Conservation (phyloP, 2,329 filamentous ascomycete genomes). For the Didymella segeticola region DNA sequence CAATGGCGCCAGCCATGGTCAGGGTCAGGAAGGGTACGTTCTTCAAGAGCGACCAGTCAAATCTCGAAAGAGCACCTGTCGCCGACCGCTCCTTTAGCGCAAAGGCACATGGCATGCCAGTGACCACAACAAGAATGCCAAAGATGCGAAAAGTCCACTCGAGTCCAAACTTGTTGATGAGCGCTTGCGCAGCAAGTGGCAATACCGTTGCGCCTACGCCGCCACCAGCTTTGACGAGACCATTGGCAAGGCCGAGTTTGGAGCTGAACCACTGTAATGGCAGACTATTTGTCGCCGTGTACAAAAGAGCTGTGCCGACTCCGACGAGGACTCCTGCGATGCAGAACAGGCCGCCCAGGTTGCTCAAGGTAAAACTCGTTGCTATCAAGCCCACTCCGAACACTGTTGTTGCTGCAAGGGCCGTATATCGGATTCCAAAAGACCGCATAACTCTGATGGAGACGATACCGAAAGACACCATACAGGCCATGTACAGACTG, state of each 20-base stretch:
- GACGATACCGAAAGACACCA: slow-evolving; percentile 60
- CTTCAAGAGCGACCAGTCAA: slow-evolving; percentile 10
- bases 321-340: slow-evolving; percentile 58
- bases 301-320: slow-evolving; percentile 45
- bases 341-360: slow-evolving; percentile 57
- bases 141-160: slow-evolving; percentile 42
- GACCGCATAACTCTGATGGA: slow-evolving; percentile 60
- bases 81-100: slow-evolving; percentile 36
- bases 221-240: slow-evolving; percentile 39
- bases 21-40: slow-evolving; percentile 34
- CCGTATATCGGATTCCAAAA: slow-evolving; percentile 54
- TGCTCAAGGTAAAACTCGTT: slow-evolving; percentile 55
- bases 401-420: not conserved
- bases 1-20: slow-evolving; percentile 35
- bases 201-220: slow-evolving; percentile 38
- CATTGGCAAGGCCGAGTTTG: slow-evolving; percentile 39
- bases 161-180: slow-evolving; percentile 36
- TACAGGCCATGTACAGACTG: slow-evolving; percentile 58
- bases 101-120: slow-evolving; percentile 35
- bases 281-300: slow-evolving; percentile 23
- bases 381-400: slow-evolving; percentile 56
- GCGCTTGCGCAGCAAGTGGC: slow-evolving; percentile 33
- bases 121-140: slow-evolving; percentile 32
- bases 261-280: slow-evolving; percentile 41
- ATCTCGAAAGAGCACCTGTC: not conserved